Percentiles rank a stretch among this genome's conserved stretches.
Conservation (phyloP, 441 rosid species). For the Macaranga tanarius region DNA sequence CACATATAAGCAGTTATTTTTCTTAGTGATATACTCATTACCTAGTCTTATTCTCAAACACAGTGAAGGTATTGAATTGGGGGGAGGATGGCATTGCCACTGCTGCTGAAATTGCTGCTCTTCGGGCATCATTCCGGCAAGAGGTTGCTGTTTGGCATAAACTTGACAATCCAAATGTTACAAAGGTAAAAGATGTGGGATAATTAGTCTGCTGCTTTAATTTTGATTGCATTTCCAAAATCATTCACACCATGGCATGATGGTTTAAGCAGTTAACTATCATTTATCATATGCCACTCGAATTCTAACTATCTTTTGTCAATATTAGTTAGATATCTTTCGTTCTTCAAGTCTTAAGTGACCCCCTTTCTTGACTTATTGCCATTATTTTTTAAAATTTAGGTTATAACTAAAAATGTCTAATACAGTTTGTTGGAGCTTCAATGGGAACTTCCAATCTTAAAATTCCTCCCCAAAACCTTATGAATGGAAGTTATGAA, state of each 20-base stretch:
- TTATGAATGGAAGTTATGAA: conserved; percentile 26
- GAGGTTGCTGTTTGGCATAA: conserved; percentile 98
- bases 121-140: conserved; percentile 70
- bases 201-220: background rate
- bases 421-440: conserved; percentile 65
- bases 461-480: conserved; percentile 51
- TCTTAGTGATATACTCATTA: conserved; percentile 22
- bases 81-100: conserved; percentile 84
- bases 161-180: conserved; percentile 85
- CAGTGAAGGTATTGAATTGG: conserved; percentile 87
- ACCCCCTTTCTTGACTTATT: background rate
- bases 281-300: background rate
- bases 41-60: conserved; percentile 21
- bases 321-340: background rate
- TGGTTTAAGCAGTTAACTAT: background rate
- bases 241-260: background rate
- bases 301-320: background rate
- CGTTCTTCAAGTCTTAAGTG: background rate
- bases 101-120: conserved; percentile 63
- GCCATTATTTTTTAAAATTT: background rate
- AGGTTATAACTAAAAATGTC: background rate
- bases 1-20: background rate
- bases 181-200: conserved; percentile 43
- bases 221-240: background rate
- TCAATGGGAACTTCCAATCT: conserved; percentile 85